phyloP scores from a whole-genome alignment of 768 basidiomycete species.

The Amanita exitialis region DNA sequence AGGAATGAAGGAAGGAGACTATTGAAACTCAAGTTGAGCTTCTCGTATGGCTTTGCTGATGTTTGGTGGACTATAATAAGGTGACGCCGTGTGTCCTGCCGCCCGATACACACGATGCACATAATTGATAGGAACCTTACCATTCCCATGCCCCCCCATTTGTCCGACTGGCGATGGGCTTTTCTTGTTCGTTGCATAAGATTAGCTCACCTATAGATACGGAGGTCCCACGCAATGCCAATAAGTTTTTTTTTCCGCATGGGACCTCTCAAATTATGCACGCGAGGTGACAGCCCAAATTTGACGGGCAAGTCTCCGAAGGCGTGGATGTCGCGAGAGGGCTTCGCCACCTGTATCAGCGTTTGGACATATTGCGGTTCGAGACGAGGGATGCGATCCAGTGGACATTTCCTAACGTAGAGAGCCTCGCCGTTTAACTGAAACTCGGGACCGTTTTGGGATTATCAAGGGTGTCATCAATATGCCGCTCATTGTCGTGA shows the following conservation, averaged over 20 bases:
- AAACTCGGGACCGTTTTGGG: too few relatives aligned
- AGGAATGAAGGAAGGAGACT: background rate
- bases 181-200: background rate
- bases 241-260: background rate
- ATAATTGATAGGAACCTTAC: background rate
- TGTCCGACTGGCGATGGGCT: background rate
- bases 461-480: too few relatives aligned
- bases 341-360: too few relatives aligned
- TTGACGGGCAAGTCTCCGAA: too few relatives aligned
- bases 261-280: background rate
- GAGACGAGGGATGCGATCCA: too few relatives aligned
- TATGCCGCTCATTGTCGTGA: too few relatives aligned
- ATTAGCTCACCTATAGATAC: background rate
- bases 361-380: too few relatives aligned
- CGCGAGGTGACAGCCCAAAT: background rate
- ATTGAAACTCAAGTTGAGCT: background rate
- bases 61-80: background rate
- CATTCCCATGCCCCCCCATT: background rate
- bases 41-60: conserved; percentile 1
- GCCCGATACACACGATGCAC: background rate
- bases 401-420: too few relatives aligned
- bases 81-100: background rate
- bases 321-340: too few relatives aligned
- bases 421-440: too few relatives aligned
- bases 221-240: background rate